phyloP scores from a whole-genome alignment of 768 basidiomycete genomes.

The Collybiopsis confluens region DNA sequence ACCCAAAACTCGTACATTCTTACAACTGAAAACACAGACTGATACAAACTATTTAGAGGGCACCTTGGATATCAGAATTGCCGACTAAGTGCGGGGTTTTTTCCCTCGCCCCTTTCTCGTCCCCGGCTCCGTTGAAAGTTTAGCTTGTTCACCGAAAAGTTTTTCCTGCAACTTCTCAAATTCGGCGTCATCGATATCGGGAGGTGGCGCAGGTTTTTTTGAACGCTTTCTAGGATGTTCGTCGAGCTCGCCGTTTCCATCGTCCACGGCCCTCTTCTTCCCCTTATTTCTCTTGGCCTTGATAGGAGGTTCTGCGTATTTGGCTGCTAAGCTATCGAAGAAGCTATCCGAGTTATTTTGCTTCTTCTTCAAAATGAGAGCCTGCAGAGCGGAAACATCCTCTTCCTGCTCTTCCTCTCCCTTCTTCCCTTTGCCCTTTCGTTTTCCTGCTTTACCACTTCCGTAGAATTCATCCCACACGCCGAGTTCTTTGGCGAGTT shows the following conservation, averaged over 20 bases:
- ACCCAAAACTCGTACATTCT: neutral
- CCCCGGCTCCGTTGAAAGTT: slow-evolving; percentile 20
- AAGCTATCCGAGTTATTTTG: slow-evolving; percentile 64
- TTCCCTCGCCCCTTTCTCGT: slow-evolving; percentile 28
- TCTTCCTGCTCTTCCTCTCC: slow-evolving; percentile 40
- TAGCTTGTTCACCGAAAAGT: slow-evolving; percentile 43
- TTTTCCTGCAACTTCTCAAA: slow-evolving; percentile 58
- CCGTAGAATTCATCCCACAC: slow-evolving; percentile 95
- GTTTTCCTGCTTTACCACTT: slow-evolving; percentile 59
- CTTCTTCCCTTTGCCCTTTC: slow-evolving; percentile 42
- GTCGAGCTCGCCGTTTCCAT: slow-evolving; percentile 30
- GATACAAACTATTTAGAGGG: too few relatives aligned
- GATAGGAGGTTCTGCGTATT: slow-evolving; percentile 55
- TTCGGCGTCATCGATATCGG: slow-evolving; percentile 65
- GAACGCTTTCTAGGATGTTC: slow-evolving; percentile 49
- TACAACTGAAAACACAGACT: neutral
- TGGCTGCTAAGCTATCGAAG: slow-evolving; percentile 70
- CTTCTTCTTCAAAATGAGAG: slow-evolving; percentile 76
- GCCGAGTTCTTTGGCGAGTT: slow-evolving; percentile 79
- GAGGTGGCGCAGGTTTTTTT: slow-evolving; percentile 34
- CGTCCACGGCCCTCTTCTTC: slow-evolving; percentile 47
- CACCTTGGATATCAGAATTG: too few relatives aligned
- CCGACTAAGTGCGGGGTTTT: slow-evolving; percentile 21
- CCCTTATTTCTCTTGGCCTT: slow-evolving; percentile 42
- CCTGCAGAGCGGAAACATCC: slow-evolving; percentile 69